Base-by-base conservation (phyloP, 306 rosid genomes). In the Canavalia ensiformis region DNA sequence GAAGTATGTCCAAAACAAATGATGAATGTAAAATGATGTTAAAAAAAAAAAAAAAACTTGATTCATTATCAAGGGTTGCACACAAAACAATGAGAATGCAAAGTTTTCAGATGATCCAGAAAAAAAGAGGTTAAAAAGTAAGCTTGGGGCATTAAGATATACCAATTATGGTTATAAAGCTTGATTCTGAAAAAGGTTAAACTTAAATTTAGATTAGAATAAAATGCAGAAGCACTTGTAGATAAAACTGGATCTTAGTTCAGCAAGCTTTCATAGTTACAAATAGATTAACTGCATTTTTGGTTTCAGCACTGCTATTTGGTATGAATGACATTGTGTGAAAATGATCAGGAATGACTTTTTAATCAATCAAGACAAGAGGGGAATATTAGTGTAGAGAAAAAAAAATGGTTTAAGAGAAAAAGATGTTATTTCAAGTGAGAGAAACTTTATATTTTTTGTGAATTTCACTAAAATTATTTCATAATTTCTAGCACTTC, bases 201-300 rank as follows among this genome's bases (percentile, higher is more conserved):
- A 68, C 60, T 45, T 68, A 18, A 6, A 46, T 55, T 68, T 31
- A 3, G 58, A 46, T 33, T 18, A 33, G 2, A 59, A 18, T 18
- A 35, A 47, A 68, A 12, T 46, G 50, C 12, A 13, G n/a, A 39
- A 18, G 25, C 25, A 65, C 34, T 58, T 72, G 3, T 9, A 57
- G 9, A 39, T 62, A 25, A 79, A 70, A 47, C 54, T 70, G 9
- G 68, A 62, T 60, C 52, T 13, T 62, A 41, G n/a, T 72, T 72
- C 33, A 11, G 35, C 3, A n/a, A n/a, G 75, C 68, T 68, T 29
- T 57, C 34, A 33, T 44, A 69, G 55, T 18, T 34, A 28, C 2
- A 64, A 9, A 10, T 10, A 58, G 18, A 42, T 18, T 49, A 41
- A 52, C 45, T 31, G 33, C 18, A 33, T 62, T 18, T 31, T 60